Conservation (phyloP, 139 green algal genomes). For the Eudorina sp. region DNA sequence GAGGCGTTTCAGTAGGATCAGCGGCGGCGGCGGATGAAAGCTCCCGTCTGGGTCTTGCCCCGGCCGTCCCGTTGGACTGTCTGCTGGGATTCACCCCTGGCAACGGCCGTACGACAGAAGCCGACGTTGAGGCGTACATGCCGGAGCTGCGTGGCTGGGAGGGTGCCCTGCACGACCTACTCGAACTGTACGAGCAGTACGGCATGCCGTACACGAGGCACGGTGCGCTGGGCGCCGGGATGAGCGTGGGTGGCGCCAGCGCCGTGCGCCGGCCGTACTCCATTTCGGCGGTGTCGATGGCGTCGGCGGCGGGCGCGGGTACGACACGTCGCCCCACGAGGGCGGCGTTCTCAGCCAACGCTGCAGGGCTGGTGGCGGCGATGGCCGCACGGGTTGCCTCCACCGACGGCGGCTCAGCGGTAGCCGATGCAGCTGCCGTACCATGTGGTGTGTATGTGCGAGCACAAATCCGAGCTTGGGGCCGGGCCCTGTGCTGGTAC, state of each 20-base stretch:
- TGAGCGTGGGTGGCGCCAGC: background rate
- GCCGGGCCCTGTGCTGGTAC: background rate
- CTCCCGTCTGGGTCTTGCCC: background rate
- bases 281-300: no score
- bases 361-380: no score
- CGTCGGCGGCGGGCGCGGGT: no score
- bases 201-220: background rate
- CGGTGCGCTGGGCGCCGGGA: background rate
- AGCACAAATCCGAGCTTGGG: background rate
- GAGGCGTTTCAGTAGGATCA: background rate
- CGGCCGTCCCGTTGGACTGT: background rate
- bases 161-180: background rate
- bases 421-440: background rate
- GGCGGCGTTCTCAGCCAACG: no score
- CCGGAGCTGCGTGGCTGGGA: background rate
- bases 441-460: background rate
- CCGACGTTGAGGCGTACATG: background rate
- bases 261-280: background rate
- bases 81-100: conserved; percentile 25
- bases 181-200: conserved; percentile 2
- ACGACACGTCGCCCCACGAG: background rate
- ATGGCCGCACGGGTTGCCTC: background rate
- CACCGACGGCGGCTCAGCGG: background rate
- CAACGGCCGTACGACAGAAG: background rate
- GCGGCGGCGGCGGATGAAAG: background rate